Evolutionary conservation across 2,329 filamentous ascomycete species (phyloP), one percentile per base, ranked within the genome.

Genomic region (Magnaporthiopsis incrustans): DNA sequence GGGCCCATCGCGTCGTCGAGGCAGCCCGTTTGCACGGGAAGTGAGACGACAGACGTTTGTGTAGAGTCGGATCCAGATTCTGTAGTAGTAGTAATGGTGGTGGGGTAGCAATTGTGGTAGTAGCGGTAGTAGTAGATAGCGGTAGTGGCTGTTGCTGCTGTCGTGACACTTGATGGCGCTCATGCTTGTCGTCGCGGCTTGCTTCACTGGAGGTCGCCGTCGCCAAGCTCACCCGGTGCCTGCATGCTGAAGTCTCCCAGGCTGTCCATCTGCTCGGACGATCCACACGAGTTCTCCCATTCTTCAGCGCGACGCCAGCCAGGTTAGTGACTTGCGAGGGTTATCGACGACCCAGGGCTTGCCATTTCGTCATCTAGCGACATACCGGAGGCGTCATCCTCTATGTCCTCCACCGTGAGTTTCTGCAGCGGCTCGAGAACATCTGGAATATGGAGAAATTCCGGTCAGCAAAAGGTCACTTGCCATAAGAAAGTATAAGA

Each of bases 341-440:
- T 69, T 65, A 72, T 70, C 62, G 71, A 72, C 18, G 44, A 53
- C 44, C 44, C 44, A 53, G 44, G 44, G 60, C 73, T 70, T 65
- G 74, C 76, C 59, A 72, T 73, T 68, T 73, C 76, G 69, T 76
- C 74, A 68, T 73, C 77, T 62, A 68, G 70, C 67, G 72, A 81
- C 82, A 76, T 82, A 85, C 84, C 83, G 68, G 83, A 85, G 68
- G 76, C 82, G 63, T 86, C 84, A 63, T 86, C 83, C 66, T 86
- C 84, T 64, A 83, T 70, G 65, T 85, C 81, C 61, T 86, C 83
- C 22, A 85, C 78, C 58, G 83, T 77, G n/a, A 89, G 73, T 60
- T 76, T 77, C 53, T 77, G 78, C 69, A 90, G 78, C n/a, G 76
- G 70, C 18, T 79, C 78, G 15, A 81, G 66, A 4, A 84, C 76